A percentile compares a stretch with the other conserved stretches of the same genome.
Evolutionary conservation across 2,329 filamentous ascomycete species (phyloP).

Genomic region (Aspergillus fijiensis): DNA sequence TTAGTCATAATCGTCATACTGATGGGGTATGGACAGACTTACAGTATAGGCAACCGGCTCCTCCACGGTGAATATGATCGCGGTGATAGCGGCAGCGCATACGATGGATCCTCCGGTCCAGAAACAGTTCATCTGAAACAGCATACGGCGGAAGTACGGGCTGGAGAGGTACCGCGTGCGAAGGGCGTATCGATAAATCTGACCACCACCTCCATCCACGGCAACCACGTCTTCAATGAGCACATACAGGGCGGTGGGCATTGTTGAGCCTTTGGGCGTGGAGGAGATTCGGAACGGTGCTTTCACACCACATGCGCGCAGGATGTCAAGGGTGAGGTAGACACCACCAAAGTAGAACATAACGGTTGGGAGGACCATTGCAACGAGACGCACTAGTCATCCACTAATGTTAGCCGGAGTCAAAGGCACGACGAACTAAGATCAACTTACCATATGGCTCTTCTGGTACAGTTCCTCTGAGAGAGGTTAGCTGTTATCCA

Average conservation of each 20-base stretch:
- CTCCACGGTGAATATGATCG: conserved; percentile 51
- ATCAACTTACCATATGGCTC: conserved; percentile 40
- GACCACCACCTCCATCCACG: conserved; percentile 63
- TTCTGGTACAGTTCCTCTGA: conserved; percentile 41
- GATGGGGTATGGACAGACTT: conserved; percentile 14
- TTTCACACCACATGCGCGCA: conserved; percentile 43
- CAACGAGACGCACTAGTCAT: conserved; percentile 41
- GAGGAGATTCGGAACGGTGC: conserved; percentile 65
- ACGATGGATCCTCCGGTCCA: conserved; percentile 56
- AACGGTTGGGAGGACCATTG: conserved; percentile 46
- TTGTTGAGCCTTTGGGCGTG: conserved; percentile 57
- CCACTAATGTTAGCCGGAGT: neutral
- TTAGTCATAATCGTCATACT: conserved; percentile 3
- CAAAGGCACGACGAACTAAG: neutral
- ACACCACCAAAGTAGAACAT: conserved; percentile 49
- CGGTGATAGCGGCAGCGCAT: conserved; percentile 48
- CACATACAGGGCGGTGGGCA: conserved; percentile 63
- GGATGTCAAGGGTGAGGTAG: conserved; percentile 43
- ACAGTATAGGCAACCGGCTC: conserved; percentile 51
- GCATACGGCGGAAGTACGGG: conserved; percentile 54
- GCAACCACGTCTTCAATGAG: conserved; percentile 67
- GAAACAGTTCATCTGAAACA: conserved; percentile 57
- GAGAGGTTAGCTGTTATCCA: conserved; percentile 15
- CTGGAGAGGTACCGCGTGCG: conserved; percentile 55
- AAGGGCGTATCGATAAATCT: conserved; percentile 53